phyloP scores from a whole-genome alignment of 2,329 filamentous ascomycete species.

The Ceratocystis huliohia region DNA sequence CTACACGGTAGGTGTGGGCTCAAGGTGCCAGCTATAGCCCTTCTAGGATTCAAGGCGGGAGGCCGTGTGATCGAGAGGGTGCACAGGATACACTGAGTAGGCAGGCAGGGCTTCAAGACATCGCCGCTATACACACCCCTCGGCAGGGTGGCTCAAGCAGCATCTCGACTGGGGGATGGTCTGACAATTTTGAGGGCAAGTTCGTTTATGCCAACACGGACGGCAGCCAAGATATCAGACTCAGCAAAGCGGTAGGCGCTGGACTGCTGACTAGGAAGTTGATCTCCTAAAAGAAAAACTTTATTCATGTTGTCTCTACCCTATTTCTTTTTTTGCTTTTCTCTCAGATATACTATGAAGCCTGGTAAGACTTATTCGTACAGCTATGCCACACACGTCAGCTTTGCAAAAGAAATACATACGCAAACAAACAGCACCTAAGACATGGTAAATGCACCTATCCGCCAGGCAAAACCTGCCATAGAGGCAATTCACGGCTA shows the following conservation, averaged over 20 bases:
- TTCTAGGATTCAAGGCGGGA: neutral
- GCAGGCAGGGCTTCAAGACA: neutral
- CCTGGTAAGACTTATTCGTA: neutral
- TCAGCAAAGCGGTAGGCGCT: neutral
- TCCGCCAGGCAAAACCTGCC: neutral
- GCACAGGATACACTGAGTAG: neutral
- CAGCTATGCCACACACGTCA: neutral
- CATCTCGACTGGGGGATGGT: neutral
- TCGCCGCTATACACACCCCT: neutral
- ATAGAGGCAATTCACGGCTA: neutral
- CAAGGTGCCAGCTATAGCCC: neutral
- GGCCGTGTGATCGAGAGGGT: neutral
- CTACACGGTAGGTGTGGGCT: neutral
- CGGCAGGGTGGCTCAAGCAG: neutral
- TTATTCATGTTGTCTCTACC: neutral
- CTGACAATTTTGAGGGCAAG: neutral
- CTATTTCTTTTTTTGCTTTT: neutral
- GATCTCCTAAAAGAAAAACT: neutral
- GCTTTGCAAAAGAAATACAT: neutral
- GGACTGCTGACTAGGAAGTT: neutral
- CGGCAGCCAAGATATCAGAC: neutral
- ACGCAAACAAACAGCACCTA: neutral
- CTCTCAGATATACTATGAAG: neutral
- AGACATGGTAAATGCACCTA: neutral
- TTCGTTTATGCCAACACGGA: neutral